Percentiles rank a stretch among this genome's conserved stretches.
Conservation (phyloP, 2,329 filamentous ascomycete genomes). For the Neofusicoccum sp. region DNA sequence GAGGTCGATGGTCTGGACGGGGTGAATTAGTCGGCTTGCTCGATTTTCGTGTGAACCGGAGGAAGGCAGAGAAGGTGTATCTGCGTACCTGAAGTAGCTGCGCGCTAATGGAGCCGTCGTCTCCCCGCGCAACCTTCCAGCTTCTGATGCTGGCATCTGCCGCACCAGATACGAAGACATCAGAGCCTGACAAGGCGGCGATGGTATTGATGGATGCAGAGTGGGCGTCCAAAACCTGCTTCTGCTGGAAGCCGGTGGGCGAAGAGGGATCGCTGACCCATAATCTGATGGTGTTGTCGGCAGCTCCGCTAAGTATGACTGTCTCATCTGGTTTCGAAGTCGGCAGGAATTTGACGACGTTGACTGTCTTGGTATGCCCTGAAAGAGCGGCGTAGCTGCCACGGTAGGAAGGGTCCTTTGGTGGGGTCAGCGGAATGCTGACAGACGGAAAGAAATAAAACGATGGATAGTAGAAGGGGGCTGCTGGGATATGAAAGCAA, state of each 20-base stretch:
- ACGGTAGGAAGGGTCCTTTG: conserved; percentile 37
- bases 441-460: neutral
- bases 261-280: conserved; percentile 45
- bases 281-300: conserved; percentile 73
- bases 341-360: conserved; percentile 76
- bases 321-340: conserved; percentile 47
- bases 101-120: conserved; percentile 27
- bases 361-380: conserved; percentile 78
- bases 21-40: neutral
- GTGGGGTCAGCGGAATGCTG: neutral
- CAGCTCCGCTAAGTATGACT: conserved; percentile 74
- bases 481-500: neutral
- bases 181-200: conserved; percentile 43
- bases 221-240: conserved; percentile 62
- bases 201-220: conserved; percentile 70
- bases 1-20: conserved; percentile 27
- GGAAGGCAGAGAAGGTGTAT: neutral
- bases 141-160: conserved; percentile 62
- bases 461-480: neutral
- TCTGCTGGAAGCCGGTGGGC: conserved; percentile 38
- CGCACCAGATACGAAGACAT: conserved; percentile 58
- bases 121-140: conserved; percentile 61
- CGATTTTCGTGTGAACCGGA: neutral
- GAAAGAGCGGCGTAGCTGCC: conserved; percentile 68
- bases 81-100: conserved; percentile 27